Conservation (phyloP, 768 basidiomycete genomes). For the Filobasidium floriforme region DNA sequence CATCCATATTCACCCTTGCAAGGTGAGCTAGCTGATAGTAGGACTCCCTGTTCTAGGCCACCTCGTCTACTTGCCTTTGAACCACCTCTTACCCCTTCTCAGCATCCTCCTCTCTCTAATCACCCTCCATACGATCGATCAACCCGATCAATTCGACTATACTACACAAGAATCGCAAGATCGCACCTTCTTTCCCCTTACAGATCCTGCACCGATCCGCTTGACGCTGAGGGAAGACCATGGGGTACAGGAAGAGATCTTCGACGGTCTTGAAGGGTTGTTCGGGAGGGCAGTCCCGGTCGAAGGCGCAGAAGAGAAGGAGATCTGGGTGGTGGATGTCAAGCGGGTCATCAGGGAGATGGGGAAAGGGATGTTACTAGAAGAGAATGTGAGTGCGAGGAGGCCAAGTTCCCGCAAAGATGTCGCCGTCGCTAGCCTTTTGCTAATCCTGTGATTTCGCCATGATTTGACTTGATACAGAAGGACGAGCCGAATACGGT, state of each 20-base stretch:
- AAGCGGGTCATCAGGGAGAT: constrained; percentile 61
- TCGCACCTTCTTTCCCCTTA: neutral
- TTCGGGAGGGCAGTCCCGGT: constrained; percentile 57
- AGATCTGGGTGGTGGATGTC: constrained; percentile 62
- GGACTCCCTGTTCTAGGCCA: no score
- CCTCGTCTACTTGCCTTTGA: constrained; percentile 62
- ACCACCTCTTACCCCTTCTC: constrained; percentile 52
- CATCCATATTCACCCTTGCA: no score
- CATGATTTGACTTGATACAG: neutral
- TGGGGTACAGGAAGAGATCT: constrained; percentile 59
- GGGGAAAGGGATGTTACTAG: constrained; percentile 65
- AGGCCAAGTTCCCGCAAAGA: neutral
- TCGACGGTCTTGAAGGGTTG: constrained; percentile 66
- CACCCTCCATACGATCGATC: constrained; percentile 48
- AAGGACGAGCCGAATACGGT: constrained; percentile 12
- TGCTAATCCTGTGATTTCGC: neutral
- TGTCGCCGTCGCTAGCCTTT: neutral
- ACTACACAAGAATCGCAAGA: neutral
- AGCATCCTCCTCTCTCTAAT: constrained; percentile 65
- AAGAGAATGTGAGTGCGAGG: constrained; percentile 51
- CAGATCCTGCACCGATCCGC: constrained; percentile 44
- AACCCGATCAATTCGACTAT: neutral
- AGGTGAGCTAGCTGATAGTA: no score
- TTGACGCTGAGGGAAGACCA: constrained; percentile 63
- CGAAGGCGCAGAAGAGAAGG: constrained; percentile 39